A percentile compares a stretch with the other conserved stretches of the same genome.
phyloP scores from a whole-genome alignment of 2,329 filamentous ascomycete genomes.

The Exophiala bonariae region DNA sequence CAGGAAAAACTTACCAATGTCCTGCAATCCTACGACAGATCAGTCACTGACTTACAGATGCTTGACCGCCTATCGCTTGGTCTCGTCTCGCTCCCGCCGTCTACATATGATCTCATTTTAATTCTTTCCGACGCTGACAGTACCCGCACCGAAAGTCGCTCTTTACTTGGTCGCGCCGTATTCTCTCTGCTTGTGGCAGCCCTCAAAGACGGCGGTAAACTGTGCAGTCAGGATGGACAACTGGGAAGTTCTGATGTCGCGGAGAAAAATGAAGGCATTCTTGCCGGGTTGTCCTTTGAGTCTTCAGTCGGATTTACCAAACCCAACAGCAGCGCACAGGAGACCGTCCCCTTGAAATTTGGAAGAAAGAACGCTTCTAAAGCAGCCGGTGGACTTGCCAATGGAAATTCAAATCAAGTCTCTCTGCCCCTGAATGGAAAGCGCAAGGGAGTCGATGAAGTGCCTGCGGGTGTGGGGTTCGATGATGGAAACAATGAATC shows the following conservation, averaged over 20 bases:
- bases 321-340: conserved; percentile 59
- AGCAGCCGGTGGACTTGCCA: conserved; percentile 27
- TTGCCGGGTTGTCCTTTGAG: conserved; percentile 71
- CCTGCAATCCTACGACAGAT: conserved; percentile 71
- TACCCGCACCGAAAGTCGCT: conserved; percentile 62
- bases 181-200: conserved; percentile 69
- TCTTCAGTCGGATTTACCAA: conserved; percentile 70
- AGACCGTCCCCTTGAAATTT: conserved; percentile 64
- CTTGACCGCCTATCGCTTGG: conserved; percentile 86
- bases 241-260: conserved; percentile 47
- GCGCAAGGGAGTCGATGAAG: conserved; percentile 38
- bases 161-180: conserved; percentile 66
- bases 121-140: conserved; percentile 78
- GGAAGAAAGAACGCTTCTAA: conserved; percentile 56
- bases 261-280: conserved; percentile 74
- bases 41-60: conserved; percentile 89
- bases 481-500: conserved; percentile 64
- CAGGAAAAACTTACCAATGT: conserved; percentile 73
- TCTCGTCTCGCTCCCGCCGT: conserved; percentile 71
- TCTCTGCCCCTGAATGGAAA: conserved; percentile 39
- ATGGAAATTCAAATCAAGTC: conserved; percentile 12
- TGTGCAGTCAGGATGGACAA: conserved; percentile 68
- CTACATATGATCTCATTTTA: conserved; percentile 81
- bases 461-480: conserved; percentile 64
- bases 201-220: conserved; percentile 66